Base-by-base conservation (phyloP, 2,329 filamentous ascomycete species). In the Fusarium ambrosium region DNA sequence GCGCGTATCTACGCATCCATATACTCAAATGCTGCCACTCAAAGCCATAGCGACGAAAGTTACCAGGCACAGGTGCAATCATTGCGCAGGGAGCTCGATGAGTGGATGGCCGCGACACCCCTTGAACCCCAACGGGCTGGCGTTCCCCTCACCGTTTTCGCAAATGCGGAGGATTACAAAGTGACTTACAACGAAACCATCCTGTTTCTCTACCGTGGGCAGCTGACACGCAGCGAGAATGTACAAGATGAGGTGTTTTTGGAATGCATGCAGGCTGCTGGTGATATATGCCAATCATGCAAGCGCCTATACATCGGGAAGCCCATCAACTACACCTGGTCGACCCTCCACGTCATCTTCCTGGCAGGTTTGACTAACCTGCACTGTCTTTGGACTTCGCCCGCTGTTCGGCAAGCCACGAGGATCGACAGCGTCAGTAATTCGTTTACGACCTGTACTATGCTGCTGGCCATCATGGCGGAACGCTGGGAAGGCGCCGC, bases 341-440 rank as follows among this genome's bases (percentile, higher is more conserved):
- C 34, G 0, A 55, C 69, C 1, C 60, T 73, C 1, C 69, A 72
- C 22, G 63, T 51, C 4, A 41, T 74, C 5, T 72, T 74, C 37
- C 29, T 70, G 1, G 69, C 66, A 6, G 71, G 69, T 1, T 37
- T 74, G 9, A 72, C 69, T 5, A 69, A 70, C 24, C 34, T 74
- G 3, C 79, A 83, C 67, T 83, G 81, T 56, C 77, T 84, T 5
- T 83, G 81, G 82, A 77, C 70, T 20, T 80, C 78, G 3, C 53
- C 77, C 3, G 64, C 68, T 1, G 74, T 68, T 1, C 72, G 79
- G 4, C 55, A 68, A 32, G 36, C 60, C 4, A 18, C 45, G 20
- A 60, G 69, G 18, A 56, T 73, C 18, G 68, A 72, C 6, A 55
- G 74, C 4, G 69, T 80, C 11, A 81, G 71, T 69, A 79, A 64